These are phyloP conservation scores for Herpetomonas tarakana DNA, from an alignment of 208 protist species.

Conservation along the genomic window DNA sequence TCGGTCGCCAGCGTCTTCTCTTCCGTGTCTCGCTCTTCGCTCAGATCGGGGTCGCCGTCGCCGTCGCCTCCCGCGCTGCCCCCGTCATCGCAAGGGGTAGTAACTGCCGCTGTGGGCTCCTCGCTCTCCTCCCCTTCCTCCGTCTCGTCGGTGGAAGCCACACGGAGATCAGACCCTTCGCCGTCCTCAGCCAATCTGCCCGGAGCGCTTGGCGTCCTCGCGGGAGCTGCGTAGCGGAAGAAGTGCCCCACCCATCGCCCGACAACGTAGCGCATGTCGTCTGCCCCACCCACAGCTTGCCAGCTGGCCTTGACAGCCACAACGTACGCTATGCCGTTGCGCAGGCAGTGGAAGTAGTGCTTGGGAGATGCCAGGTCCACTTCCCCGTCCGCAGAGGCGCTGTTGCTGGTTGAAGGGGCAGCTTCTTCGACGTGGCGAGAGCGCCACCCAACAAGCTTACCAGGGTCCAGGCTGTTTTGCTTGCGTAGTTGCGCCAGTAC, in stretches of 20 bases:
- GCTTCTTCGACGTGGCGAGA: not conserved
- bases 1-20: too few relatives aligned
- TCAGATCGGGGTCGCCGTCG: too few relatives aligned
- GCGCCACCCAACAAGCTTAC: not conserved
- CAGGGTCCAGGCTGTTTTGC: conserved; percentile 26
- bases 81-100: too few relatives aligned
- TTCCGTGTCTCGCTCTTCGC: too few relatives aligned
- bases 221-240: conserved; percentile 12
- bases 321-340: conserved; percentile 19
- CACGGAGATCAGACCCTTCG: too few relatives aligned
- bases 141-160: too few relatives aligned
- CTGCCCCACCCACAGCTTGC: not conserved
- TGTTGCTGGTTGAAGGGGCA: not conserved
- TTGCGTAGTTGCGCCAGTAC: conserved; percentile 32
- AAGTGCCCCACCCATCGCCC: conserved; percentile 21
- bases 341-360: not conserved
- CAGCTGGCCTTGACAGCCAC: conserved; percentile 9
- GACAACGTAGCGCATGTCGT: conserved; percentile 13
- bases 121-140: too few relatives aligned
- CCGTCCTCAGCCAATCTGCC: too few relatives aligned
- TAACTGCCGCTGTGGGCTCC: too few relatives aligned
- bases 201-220: not conserved
- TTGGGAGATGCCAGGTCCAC: too few relatives aligned
- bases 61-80: too few relatives aligned
- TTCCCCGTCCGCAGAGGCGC: too few relatives aligned